phyloP scores from a whole-genome alignment of 2,329 filamentous ascomycete genomes.

The Fusarium setosum region DNA sequence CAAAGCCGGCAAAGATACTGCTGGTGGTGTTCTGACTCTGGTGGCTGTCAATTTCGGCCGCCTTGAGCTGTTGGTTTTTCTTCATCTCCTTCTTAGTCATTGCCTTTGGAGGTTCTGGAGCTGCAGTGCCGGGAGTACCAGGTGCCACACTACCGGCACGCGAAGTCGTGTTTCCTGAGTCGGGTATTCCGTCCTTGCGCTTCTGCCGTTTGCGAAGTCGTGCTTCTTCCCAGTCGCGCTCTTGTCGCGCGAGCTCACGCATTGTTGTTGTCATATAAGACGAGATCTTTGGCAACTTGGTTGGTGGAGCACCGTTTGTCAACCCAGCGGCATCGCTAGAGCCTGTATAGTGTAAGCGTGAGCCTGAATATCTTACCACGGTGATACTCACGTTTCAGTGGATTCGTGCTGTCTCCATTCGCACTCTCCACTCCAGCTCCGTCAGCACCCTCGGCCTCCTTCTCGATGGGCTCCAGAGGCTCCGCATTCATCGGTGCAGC shows the following conservation, averaged over 20 bases:
- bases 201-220: constrained; percentile 75
- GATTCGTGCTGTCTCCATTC: constrained; percentile 64
- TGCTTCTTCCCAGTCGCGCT: constrained; percentile 79
- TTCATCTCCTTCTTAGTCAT: constrained; percentile 88
- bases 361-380: not conserved
- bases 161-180: constrained; percentile 59
- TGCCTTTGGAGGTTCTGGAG: constrained; percentile 74
- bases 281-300: constrained; percentile 61
- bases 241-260: constrained; percentile 71
- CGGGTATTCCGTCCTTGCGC: constrained; percentile 67
- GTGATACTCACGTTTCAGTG: constrained; percentile 68
- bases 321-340: constrained; percentile 50
- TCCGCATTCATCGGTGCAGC: constrained; percentile 65
- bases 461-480: constrained; percentile 46
- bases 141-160: constrained; percentile 68
- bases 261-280: constrained; percentile 65
- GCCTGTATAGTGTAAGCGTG: constrained; percentile 49
- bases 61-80: constrained; percentile 80
- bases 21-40: constrained; percentile 87
- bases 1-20: constrained; percentile 75
- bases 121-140: constrained; percentile 70
- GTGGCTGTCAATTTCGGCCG: constrained; percentile 82
- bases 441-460: constrained; percentile 28
- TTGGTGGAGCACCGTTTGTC: constrained; percentile 55
- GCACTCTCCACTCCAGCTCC: constrained; percentile 54